Evolutionary conservation across 2,329 filamentous ascomycete species (phyloP).

Genomic region (Teratosphaeria destructans): DNA sequence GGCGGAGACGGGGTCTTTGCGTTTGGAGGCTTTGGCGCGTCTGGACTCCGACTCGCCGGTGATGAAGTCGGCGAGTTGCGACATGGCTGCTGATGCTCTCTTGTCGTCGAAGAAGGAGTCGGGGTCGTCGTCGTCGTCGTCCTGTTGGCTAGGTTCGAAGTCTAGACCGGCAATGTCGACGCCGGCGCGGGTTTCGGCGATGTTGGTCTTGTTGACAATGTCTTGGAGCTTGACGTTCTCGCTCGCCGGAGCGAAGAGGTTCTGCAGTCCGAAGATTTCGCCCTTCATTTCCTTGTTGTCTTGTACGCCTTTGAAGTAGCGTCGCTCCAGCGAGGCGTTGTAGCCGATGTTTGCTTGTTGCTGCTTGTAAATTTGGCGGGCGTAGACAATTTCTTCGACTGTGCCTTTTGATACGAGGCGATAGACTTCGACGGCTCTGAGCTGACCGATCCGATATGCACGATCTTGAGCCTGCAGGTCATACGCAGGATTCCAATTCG

Average conservation of each 20-base stretch:
- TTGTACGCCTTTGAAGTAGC: slow-evolving; percentile 93
- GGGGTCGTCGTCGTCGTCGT: slow-evolving; percentile 17
- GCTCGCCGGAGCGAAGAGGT: slow-evolving; percentile 73
- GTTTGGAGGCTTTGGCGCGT: slow-evolving; percentile 29
- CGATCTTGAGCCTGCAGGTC: slow-evolving; percentile 94
- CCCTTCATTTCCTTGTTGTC: slow-evolving; percentile 72
- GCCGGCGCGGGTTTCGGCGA: slow-evolving; percentile 82
- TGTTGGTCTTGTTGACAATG: slow-evolving; percentile 96
- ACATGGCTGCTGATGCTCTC: slow-evolving; percentile 56
- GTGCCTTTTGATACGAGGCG: slow-evolving; percentile 83
- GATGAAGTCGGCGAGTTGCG: slow-evolving; percentile 58
- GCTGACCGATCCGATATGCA: slow-evolving; percentile 90
- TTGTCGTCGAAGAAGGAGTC: slow-evolving; percentile 28
- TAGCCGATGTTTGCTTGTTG: slow-evolving; percentile 98
- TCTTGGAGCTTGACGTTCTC: slow-evolving; percentile 77
- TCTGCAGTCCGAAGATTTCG: slow-evolving; percentile 84
- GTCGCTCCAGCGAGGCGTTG: slow-evolving; percentile 78
- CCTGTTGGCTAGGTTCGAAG: slow-evolving; percentile 54
- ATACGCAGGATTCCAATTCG: slow-evolving; percentile 93
- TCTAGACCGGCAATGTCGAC: slow-evolving; percentile 72
- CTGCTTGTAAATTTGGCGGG: slow-evolving; percentile 95
- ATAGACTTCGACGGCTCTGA: slow-evolving; percentile 88
- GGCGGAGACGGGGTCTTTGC: slow-evolving; percentile 68
- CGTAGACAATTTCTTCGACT: slow-evolving; percentile 95
- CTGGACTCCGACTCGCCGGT: slow-evolving; percentile 27